Conservation (phyloP, 108 stramenopile genomes). For the Chaetoceros tenuissimus region DNA sequence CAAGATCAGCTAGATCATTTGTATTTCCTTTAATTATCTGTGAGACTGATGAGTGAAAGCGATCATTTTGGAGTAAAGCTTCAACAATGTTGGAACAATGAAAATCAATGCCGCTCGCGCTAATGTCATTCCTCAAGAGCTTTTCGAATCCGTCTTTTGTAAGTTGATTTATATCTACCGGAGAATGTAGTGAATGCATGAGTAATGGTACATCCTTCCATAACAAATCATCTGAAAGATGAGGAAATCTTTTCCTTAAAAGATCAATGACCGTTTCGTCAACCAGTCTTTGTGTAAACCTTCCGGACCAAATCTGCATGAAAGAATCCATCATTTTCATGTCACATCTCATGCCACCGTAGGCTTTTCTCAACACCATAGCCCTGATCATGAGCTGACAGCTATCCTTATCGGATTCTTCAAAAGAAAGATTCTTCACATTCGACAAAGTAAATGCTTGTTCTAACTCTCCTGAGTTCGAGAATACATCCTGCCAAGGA, state of each 20-base stretch:
- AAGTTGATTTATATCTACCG: constrained; percentile 4
- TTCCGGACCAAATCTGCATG: constrained; percentile 8
- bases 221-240: constrained; percentile 1
- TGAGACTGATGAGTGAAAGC: constrained; percentile 11
- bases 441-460: too few relatives aligned
- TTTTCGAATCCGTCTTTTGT: constrained; percentile 11
- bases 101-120: constrained; percentile 69
- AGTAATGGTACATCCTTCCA: constrained; percentile 37
- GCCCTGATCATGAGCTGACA: background rate
- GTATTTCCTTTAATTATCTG: constrained; percentile 3
- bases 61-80: constrained; percentile 17
- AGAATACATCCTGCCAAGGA: constrained; percentile 40
- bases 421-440: too few relatives aligned
- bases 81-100: constrained; percentile 73
- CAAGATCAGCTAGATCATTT: constrained; percentile 14
- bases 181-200: constrained; percentile 8
- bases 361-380: background rate
- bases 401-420: background rate
- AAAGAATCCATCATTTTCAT: constrained; percentile 3
- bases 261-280: too few relatives aligned
- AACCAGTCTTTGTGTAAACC: too few relatives aligned
- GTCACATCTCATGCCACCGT: background rate
- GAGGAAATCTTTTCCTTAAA: background rate
- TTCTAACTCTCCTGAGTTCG: too few relatives aligned
- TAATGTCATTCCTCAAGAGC: constrained; percentile 38